These are phyloP conservation scores for Mortierella sp. DNA, from an alignment of 371 early-diverging fungal genomes.

Conservation along the genomic window DNA sequence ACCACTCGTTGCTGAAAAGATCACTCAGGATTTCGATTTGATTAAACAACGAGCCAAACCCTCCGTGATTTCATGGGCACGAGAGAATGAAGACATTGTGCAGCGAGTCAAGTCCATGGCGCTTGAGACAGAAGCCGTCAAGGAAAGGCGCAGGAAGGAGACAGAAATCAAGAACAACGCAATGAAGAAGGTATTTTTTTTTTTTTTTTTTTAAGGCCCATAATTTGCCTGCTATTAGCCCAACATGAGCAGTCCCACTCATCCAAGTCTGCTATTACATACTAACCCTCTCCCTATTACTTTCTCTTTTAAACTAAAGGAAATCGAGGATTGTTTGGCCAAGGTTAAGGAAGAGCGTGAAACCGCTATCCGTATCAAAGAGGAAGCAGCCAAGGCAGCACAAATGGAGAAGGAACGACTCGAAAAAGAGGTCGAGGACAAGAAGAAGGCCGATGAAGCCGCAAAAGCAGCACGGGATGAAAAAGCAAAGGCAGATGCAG, in stretches of 20 bases:
- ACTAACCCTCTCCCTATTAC: neutral
- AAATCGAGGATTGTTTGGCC: constrained; percentile 28
- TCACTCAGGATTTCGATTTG: constrained; percentile 17
- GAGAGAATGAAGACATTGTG: constrained; percentile 17
- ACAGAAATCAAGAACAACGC: constrained; percentile 23
- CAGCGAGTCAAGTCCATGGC: constrained; percentile 23
- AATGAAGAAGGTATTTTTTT: constrained; percentile 21
- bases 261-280: neutral
- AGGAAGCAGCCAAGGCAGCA: constrained; percentile 10
- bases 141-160: constrained; percentile 35
- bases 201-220: too few species aligned
- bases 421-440: constrained; percentile 30
- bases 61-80: neutral
- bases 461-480: constrained; percentile 29
- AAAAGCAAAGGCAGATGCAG: constrained; percentile 3
- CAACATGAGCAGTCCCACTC: too few species aligned
- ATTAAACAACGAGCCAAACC: neutral
- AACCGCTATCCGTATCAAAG: constrained; percentile 15
- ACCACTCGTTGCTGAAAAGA: constrained; percentile 27
- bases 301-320: constrained; percentile 4
- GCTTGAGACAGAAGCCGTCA: constrained; percentile 30
- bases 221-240: too few species aligned
- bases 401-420: constrained; percentile 12
- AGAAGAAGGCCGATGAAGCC: constrained; percentile 21
- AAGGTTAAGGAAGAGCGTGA: constrained; percentile 30